Conservation (phyloP, 2,329 filamentous ascomycete species). For the Blastomyces parvus region DNA sequence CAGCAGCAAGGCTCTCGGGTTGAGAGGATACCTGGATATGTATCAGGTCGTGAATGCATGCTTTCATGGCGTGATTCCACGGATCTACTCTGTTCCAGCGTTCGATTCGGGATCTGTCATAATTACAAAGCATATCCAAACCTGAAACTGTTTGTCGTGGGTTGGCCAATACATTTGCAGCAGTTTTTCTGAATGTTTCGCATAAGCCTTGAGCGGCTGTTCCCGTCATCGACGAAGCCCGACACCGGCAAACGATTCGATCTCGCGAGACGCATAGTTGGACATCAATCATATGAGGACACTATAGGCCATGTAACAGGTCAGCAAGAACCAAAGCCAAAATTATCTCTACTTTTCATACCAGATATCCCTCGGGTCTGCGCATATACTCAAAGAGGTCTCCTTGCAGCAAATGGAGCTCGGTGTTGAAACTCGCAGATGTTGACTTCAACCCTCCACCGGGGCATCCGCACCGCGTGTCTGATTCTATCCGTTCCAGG, state of each 20-base stretch:
- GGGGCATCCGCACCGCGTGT: background rate
- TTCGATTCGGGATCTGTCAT: slow-evolving; percentile 1
- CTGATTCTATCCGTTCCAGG: background rate
- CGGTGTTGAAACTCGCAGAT: background rate
- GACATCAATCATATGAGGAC: background rate
- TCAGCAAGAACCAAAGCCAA: background rate
- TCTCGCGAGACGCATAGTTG: background rate
- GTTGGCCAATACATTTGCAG: background rate
- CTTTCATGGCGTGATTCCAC: background rate
- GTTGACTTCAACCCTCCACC: background rate
- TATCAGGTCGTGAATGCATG: slow-evolving; percentile 2
- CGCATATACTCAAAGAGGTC: background rate
- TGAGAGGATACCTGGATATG: background rate
- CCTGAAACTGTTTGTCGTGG: background rate
- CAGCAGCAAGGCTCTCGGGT: background rate
- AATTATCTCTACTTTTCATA: background rate
- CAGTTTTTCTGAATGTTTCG: background rate
- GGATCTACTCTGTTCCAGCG: slow-evolving; percentile 6
- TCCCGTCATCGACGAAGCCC: background rate
- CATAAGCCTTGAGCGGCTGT: background rate
- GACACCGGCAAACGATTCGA: background rate
- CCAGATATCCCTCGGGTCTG: background rate
- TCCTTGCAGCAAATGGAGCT: background rate
- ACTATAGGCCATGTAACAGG: background rate
- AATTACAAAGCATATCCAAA: slow-evolving; percentile 1